phyloP scores from a whole-genome alignment of 192 early-diverging fungal genomes.

The Coemansia sp. region DNA sequence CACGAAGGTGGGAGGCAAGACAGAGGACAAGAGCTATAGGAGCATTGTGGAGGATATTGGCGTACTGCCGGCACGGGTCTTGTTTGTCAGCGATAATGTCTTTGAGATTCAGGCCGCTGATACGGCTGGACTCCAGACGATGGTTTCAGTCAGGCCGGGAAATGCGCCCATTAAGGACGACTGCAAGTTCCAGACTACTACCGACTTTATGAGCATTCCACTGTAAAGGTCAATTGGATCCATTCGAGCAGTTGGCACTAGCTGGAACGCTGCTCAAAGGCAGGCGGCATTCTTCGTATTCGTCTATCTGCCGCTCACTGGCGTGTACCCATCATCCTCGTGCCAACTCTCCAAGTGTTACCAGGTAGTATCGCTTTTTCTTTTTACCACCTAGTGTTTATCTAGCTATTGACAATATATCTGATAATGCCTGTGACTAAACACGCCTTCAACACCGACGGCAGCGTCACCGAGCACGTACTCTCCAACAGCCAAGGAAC shows the following conservation, averaged over 20 bases:
- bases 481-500: conserved; percentile 36
- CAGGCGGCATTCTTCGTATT: neutral
- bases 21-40: conserved; percentile 65
- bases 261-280: neutral
- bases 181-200: neutral
- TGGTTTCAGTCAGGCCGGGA: conserved; percentile 72
- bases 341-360: neutral
- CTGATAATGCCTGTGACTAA: conserved; percentile 30
- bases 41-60: conserved; percentile 73
- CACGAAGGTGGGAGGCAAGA: conserved; percentile 83
- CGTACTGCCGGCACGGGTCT: conserved; percentile 46
- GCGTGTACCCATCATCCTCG: neutral
- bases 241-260: neutral
- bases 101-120: conserved; percentile 79
- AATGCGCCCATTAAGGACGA: conserved; percentile 51
- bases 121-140: conserved; percentile 64
- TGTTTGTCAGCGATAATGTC: conserved; percentile 94
- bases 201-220: conserved; percentile 34
- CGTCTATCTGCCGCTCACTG: neutral
- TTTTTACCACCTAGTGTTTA: neutral
- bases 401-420: neutral
- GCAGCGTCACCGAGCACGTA: conserved; percentile 26
- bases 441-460: conserved; percentile 36
- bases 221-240: neutral
- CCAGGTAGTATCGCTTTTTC: neutral